Evolutionary conservation across 2,329 filamentous ascomycete species (phyloP), one percentile per base, ranked within the genome.

Genomic region (Beauveria sp.): DNA sequence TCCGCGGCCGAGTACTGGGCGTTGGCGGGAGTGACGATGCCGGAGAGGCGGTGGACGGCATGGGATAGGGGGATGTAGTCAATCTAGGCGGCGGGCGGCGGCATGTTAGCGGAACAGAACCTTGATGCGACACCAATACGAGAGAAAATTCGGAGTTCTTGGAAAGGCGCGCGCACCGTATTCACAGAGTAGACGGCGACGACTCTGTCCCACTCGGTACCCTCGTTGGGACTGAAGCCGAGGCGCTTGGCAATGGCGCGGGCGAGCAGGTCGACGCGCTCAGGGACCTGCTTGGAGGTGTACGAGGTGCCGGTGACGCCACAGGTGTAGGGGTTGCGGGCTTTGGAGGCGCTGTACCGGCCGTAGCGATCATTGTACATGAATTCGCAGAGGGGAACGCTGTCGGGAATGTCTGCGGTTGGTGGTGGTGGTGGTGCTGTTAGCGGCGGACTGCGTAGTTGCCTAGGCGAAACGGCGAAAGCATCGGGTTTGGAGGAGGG

Each of bases 181-280:
- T 96, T 96, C 63, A 92, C 74, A n/a, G 88, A 87, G 75, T 90
- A 96, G 31, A 93, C 77, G 5, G 80, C 88, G 53, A 91, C 78
- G 26, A 93, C 88, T 72, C 92, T 91, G 69, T 95, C 90, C 88
- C 88, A 95, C 71, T 93, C 89, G 0, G 84, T 84, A 14, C 88
- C 90, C 62, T 85, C 73, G 66, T 90, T 87, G 8, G 88, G 85
- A 51, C 81, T 73, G 81, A 90, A 92, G 49, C 84, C 86, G 63
- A 95, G 81, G 65, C 90, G 85, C 70, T 89, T 86, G 46, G 83
- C 82, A 40, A 96, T 76, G 24, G 83, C 87, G 62, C 88, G 83
- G 18, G 90, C 83, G 24, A 95, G 79, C 59, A 77, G 79, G 31
- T 91, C 86, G 10, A 89, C 83, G 24, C 89, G 82, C 62, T 86